Evolutionary conservation across 2,329 filamentous ascomycete species (phyloP).

Genomic region (Aspergillus phoenicis): DNA sequence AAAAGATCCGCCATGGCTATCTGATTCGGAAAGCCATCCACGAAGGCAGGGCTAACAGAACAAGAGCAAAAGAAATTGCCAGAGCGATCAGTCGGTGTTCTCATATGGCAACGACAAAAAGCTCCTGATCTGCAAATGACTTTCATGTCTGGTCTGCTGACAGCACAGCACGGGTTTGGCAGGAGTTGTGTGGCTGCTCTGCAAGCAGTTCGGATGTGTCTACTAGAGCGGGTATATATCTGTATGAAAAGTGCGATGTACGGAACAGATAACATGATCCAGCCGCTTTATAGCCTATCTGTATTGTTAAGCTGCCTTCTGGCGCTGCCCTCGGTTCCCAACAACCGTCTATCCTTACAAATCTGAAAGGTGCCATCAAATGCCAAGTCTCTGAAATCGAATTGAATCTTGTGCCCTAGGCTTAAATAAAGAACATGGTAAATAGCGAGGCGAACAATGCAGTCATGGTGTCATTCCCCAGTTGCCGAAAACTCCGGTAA

Average conservation of each 20-base stretch:
- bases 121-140: not conserved
- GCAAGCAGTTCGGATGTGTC: not conserved
- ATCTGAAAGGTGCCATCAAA: not conserved
- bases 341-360: slow-evolving; percentile 3
- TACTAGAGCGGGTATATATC: not conserved
- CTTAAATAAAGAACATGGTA: slow-evolving; percentile 31
- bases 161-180: not conserved
- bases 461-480: slow-evolving; percentile 28
- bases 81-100: slow-evolving; percentile 24
- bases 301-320: slow-evolving; percentile 5
- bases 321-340: not conserved
- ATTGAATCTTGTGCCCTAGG: slow-evolving; percentile 19
- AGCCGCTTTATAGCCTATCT: slow-evolving; percentile 3
- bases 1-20: slow-evolving; percentile 39
- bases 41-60: slow-evolving; percentile 42
- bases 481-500: slow-evolving; percentile 39
- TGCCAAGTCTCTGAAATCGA: not conserved
- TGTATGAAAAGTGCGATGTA: slow-evolving; percentile 2
- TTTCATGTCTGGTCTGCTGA: not conserved
- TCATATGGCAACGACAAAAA: slow-evolving; percentile 19
- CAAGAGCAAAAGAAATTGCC: slow-evolving; percentile 33
- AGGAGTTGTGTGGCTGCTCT: not conserved
- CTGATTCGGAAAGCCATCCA: slow-evolving; percentile 38
- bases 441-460: slow-evolving; percentile 20
- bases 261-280: slow-evolving; percentile 1